These are phyloP conservation scores for Mortierella sp. DNA, from an alignment of 371 early-diverging fungal species.

Conservation along the genomic window DNA sequence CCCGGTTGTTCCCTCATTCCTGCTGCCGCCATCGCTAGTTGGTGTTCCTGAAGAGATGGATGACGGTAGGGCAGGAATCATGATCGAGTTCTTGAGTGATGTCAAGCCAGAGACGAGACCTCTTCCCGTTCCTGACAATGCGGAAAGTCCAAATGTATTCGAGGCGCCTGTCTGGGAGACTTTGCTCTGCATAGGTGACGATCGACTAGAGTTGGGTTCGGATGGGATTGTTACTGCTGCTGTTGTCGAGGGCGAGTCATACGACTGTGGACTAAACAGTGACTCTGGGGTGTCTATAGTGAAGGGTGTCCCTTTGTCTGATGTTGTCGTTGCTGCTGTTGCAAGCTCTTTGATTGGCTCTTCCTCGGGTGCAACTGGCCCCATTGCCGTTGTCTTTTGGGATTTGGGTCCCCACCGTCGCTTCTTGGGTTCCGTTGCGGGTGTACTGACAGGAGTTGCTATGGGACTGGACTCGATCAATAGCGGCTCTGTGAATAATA, in stretches of 20 bases:
- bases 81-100: slow-evolving; percentile 54
- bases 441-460: neutral
- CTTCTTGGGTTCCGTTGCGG: slow-evolving; percentile 29
- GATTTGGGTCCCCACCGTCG: slow-evolving; percentile 38
- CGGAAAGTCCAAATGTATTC: slow-evolving; percentile 23
- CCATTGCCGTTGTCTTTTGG: neutral
- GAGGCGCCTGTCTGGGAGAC: neutral
- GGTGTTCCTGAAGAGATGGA: neutral
- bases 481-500: neutral
- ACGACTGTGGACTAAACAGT: neutral
- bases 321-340: neutral
- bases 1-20: neutral
- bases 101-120: slow-evolving; percentile 52
- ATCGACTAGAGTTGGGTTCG: neutral
- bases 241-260: neutral
- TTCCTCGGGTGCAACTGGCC: neutral
- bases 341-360: neutral
- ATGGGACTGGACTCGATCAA: neutral
- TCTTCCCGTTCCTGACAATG: slow-evolving; percentile 28
- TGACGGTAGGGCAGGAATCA: slow-evolving; percentile 47
- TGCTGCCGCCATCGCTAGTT: neutral
- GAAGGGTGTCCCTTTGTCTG: neutral
- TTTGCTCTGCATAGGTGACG: slow-evolving; percentile 1
- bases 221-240: neutral
- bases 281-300: neutral